Conservation (phyloP, 495 filamentous ascomycete genomes). For the Xylaria sp. region DNA sequence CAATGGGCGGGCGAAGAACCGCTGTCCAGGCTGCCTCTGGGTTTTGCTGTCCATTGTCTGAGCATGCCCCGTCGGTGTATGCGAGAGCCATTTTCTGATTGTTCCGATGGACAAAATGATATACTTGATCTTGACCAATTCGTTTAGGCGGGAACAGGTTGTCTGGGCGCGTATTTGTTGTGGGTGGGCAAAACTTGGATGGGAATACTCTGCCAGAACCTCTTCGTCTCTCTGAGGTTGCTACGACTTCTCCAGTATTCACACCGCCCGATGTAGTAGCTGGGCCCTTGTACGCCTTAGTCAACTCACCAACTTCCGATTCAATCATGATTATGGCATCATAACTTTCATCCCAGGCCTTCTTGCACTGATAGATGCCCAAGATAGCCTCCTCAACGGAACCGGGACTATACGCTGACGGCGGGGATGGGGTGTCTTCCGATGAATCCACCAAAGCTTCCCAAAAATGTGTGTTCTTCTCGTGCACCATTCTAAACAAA, state of each 20-base stretch:
- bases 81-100: conserved; percentile 21
- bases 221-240: conserved; percentile 15
- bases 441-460: conserved; percentile 35
- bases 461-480: conserved; percentile 49
- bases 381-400: conserved; percentile 42
- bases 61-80: conserved; percentile 33
- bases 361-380: conserved; percentile 41
- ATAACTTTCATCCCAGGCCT: conserved; percentile 48
- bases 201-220: conserved; percentile 19
- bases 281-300: conserved; percentile 16
- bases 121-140: background rate
- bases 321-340: conserved; percentile 44
- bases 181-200: conserved; percentile 14
- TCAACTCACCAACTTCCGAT: conserved; percentile 37
- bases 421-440: conserved; percentile 33
- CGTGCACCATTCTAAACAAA: conserved; percentile 38
- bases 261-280: conserved; percentile 22
- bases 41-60: conserved; percentile 29
- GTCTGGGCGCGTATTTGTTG: conserved; percentile 18
- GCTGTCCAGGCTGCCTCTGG: conserved; percentile 35
- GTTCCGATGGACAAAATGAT: conserved; percentile 23
- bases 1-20: conserved; percentile 26
- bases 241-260: conserved; percentile 13
- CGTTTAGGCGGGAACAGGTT: conserved; percentile 17
- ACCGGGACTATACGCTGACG: conserved; percentile 31